Percentiles rank a stretch among this genome's conserved stretches.
phyloP scores from a whole-genome alignment of 768 basidiomycete genomes.

The Xerocomellus intermedius region DNA sequence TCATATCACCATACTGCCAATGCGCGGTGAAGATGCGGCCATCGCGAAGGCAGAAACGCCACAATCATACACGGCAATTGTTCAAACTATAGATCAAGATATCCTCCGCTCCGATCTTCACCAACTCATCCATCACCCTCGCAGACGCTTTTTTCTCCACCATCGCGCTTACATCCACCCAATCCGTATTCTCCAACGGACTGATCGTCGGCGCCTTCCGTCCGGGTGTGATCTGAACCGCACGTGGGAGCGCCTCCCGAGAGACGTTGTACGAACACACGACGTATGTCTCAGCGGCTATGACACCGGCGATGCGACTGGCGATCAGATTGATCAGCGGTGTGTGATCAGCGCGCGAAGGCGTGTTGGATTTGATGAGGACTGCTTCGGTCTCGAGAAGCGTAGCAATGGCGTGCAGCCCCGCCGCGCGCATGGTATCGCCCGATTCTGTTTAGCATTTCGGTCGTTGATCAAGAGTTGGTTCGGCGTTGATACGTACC shows the following conservation, averaged over 20 bases:
- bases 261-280: conserved; percentile 90
- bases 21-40: too few relatives aligned
- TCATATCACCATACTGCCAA: too few relatives aligned
- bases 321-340: conserved; percentile 78
- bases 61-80: conserved; percentile 80
- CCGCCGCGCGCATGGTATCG: conserved; percentile 98
- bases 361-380: conserved; percentile 75
- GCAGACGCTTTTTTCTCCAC: conserved; percentile 81
- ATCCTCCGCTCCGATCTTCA: conserved; percentile 84
- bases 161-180: conserved; percentile 94
- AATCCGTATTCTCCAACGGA: conserved; percentile 75
- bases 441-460: conserved; percentile 74
- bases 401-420: conserved; percentile 89
- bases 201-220: conserved; percentile 86
- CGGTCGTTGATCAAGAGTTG: neutral
- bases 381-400: conserved; percentile 87
- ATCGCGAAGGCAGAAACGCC: neutral
- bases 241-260: conserved; percentile 59
- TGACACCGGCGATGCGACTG: conserved; percentile 85
- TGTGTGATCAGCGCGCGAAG: conserved; percentile 60
- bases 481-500: conserved; percentile 62
- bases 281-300: conserved; percentile 85
- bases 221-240: conserved; percentile 80
- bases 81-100: conserved; percentile 85
- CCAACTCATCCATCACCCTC: conserved; percentile 84